These are phyloP conservation scores for Leishmania turanica DNA, from an alignment of 208 protist genomes.

Conservation along the genomic window DNA sequence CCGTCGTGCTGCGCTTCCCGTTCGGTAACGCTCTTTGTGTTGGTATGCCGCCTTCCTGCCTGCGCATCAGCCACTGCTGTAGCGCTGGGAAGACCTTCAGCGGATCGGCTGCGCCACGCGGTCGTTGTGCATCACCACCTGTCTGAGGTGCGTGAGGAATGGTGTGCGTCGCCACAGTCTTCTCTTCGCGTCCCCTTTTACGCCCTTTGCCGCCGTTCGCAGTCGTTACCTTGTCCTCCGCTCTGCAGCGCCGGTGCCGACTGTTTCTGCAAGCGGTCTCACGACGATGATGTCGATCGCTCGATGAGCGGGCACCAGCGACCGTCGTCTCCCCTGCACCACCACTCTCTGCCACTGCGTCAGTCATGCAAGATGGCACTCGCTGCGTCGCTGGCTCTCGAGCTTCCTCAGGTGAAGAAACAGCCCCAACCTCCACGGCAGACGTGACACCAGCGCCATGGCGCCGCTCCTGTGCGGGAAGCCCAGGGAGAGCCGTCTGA, in stretches of 20 bases:
- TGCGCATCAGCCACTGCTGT: constrained; percentile 8
- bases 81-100: constrained; percentile 27
- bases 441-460: background rate
- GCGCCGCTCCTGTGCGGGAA: constrained; percentile 3
- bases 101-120: constrained; percentile 1
- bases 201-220: background rate
- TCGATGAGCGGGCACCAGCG: background rate
- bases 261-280: background rate
- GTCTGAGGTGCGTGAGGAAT: background rate
- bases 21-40: background rate
- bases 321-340: background rate
- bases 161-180: background rate
- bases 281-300: background rate
- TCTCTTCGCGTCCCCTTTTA: background rate
- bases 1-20: background rate
- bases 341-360: background rate
- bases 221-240: background rate
- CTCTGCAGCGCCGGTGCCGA: background rate
- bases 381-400: background rate
- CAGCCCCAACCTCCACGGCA: background rate
- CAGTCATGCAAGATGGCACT: background rate
- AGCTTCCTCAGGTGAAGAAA: background rate
- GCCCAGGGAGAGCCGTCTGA: constrained; percentile 21
- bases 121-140: background rate
- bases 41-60: background rate